These are phyloP conservation scores for Trypanosoma scelopori DNA, from an alignment of 208 protist genomes.

Conservation along the genomic window DNA sequence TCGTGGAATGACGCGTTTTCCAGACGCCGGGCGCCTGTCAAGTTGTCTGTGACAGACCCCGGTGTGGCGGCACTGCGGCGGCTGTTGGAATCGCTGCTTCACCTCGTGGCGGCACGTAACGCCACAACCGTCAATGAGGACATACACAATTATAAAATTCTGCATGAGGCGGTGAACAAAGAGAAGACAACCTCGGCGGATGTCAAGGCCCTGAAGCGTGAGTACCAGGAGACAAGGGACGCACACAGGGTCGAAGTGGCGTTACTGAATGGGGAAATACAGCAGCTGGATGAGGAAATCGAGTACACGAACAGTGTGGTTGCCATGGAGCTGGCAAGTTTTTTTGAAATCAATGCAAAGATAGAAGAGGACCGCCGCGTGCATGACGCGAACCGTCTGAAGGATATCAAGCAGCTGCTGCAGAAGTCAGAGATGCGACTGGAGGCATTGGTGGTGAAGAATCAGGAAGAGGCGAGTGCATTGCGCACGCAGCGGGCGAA, in stretches of 20 bases:
- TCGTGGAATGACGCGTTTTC: background rate
- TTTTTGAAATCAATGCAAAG: conserved; percentile 55
- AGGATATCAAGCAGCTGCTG: conserved; percentile 42
- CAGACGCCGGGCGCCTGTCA: background rate
- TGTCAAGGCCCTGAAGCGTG: conserved; percentile 87
- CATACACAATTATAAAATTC: conserved; percentile 78
- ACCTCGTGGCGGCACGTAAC: conserved; percentile 66
- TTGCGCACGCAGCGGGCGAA: conserved; percentile 74
- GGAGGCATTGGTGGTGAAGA: conserved; percentile 33
- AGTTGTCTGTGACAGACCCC: conserved; percentile 20
- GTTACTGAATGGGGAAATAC: conserved; percentile 60
- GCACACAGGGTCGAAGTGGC: conserved; percentile 66
- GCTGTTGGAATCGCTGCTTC: conserved; percentile 44
- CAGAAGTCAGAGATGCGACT: conserved; percentile 43
- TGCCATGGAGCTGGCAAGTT: conserved; percentile 70
- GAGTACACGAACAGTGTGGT: conserved; percentile 65
- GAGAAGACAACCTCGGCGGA: conserved; percentile 86
- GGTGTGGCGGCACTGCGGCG: conserved; percentile 40
- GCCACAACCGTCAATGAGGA: conserved; percentile 88
- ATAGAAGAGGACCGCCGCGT: conserved; percentile 47
- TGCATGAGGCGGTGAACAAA: conserved; percentile 88
- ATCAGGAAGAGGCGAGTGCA: conserved; percentile 54
- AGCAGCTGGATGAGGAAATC: conserved; percentile 71
- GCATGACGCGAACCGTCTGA: conserved; percentile 52
- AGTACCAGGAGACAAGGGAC: conserved; percentile 74